Conservation (phyloP, 306 rosid species). For the Arachis stenosperma region DNA sequence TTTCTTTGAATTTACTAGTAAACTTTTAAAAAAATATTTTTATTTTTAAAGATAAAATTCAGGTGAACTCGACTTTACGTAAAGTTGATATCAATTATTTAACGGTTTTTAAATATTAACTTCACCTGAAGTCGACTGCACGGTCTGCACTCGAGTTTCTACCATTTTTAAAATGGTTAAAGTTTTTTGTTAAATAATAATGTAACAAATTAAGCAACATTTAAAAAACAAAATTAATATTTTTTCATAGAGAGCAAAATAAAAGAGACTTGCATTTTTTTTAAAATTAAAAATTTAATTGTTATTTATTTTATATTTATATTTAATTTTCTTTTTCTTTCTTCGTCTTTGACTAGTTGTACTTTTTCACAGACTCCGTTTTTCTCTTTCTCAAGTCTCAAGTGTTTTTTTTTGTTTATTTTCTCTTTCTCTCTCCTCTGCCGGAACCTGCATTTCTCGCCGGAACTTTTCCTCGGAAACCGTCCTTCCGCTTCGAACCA, state of each 20-base stretch:
- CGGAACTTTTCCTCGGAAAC: slow-evolving; percentile 28
- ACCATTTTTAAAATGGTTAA: background rate
- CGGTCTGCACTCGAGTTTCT: no score
- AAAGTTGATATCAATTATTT: no score
- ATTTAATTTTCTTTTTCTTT: slow-evolving; percentile 24
- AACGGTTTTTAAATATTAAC: no score
- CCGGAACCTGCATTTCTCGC: slow-evolving; percentile 34
- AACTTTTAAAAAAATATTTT: no score
- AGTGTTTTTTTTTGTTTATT: slow-evolving; percentile 30
- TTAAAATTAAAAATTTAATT: no score
- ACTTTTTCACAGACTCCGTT: slow-evolving; percentile 55
- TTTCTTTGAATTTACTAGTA: no score
- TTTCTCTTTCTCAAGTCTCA: slow-evolving; percentile 43
- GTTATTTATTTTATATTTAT: slow-evolving; percentile 1
- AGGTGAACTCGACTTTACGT: no score
- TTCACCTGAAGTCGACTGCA: no score
- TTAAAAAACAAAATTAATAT: background rate
- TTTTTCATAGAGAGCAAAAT: background rate
- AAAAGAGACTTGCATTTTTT: no score
- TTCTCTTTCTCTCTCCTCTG: slow-evolving; percentile 54
- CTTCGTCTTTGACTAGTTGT: slow-evolving; percentile 64
- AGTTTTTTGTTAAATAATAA: no score
- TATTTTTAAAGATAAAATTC: no score
- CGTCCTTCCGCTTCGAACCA: background rate
- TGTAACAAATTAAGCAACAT: no score